phyloP scores from a whole-genome alignment of 169 alveolate species.

The Plasmodium vinckei region DNA sequence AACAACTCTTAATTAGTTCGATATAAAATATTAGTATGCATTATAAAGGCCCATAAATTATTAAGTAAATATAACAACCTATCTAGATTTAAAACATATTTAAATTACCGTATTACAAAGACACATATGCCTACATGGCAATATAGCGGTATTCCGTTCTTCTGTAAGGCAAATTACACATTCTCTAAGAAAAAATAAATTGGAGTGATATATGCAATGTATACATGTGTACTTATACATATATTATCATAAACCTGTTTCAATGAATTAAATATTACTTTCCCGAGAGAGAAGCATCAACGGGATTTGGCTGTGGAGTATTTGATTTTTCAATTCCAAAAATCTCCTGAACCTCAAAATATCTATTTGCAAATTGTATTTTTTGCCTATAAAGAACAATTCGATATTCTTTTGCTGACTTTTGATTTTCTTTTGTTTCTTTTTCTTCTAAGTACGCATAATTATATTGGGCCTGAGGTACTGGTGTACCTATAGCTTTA shows the following conservation, averaged over 20 bases:
- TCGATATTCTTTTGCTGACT: constrained; percentile 20
- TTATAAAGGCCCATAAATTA: too few relatives aligned
- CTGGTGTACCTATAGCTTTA: constrained; percentile 45
- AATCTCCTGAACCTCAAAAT: constrained; percentile 55
- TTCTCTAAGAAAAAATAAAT: constrained; percentile 57
- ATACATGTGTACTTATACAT: constrained; percentile 5
- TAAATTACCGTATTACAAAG: constrained; percentile 82
- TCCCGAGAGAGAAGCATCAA: constrained; percentile 28
- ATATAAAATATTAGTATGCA: too few relatives aligned
- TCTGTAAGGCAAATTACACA: constrained; percentile 86
- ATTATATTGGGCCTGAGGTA: constrained; percentile 59
- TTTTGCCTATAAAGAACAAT: constrained; percentile 58
- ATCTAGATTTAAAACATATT: background rate
- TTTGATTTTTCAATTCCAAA: constrained; percentile 68
- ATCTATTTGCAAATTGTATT: constrained; percentile 52
- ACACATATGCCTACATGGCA: constrained; percentile 89
- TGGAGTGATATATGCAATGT: background rate
- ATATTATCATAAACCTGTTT: background rate
- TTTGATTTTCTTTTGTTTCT: constrained; percentile 10
- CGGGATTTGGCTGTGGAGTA: constrained; percentile 28
- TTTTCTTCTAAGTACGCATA: constrained; percentile 62
- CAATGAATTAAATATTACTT: constrained; percentile 25
- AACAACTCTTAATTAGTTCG: too few relatives aligned
- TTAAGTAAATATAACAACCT: too few relatives aligned
- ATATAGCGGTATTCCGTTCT: constrained; percentile 81